Percentiles rank a stretch among this genome's conserved stretches.
phyloP scores from a whole-genome alignment of 495 filamentous ascomycete genomes.

The Peziza echinospora region DNA sequence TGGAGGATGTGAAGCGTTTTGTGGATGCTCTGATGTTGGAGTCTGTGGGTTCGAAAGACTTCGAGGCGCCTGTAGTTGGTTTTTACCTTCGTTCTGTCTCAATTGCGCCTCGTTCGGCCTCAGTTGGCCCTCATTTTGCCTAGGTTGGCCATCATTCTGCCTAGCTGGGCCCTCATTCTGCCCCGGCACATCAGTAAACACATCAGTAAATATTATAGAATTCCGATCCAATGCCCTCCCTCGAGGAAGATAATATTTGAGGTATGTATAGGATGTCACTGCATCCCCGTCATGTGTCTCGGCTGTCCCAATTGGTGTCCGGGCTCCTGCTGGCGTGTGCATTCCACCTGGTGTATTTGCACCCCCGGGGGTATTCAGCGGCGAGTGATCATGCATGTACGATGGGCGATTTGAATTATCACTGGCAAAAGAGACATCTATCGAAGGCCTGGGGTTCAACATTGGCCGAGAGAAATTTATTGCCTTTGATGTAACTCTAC shows the following conservation, averaged over 20 bases:
- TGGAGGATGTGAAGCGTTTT: no score
- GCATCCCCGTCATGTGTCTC: conserved; percentile 21
- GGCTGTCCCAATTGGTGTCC: neutral
- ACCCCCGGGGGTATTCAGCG: neutral
- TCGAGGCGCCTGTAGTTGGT: no score
- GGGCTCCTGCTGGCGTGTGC: no score
- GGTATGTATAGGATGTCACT: conserved; percentile 59
- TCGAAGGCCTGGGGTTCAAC: neutral
- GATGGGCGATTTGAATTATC: neutral
- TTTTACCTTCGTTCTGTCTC: no score
- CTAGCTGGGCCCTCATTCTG: no score
- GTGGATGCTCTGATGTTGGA: no score
- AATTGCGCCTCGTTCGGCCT: no score
- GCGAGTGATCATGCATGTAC: neutral
- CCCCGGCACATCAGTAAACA: no score
- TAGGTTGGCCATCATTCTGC: no score
- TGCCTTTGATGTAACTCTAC: neutral
- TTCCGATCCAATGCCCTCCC: conserved; percentile 53
- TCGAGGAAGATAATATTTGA: conserved; percentile 61
- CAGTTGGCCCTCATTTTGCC: no score
- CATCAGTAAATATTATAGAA: conserved; percentile 40
- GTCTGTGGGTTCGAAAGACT: no score
- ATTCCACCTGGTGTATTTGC: no score
- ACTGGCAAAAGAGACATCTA: neutral
- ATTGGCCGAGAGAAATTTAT: neutral